Evolutionary conservation across 352 stramenopile genomes (phyloP), one percentile per base, ranked within the genome.

Genomic region (Phytophthora ohioensis): DNA sequence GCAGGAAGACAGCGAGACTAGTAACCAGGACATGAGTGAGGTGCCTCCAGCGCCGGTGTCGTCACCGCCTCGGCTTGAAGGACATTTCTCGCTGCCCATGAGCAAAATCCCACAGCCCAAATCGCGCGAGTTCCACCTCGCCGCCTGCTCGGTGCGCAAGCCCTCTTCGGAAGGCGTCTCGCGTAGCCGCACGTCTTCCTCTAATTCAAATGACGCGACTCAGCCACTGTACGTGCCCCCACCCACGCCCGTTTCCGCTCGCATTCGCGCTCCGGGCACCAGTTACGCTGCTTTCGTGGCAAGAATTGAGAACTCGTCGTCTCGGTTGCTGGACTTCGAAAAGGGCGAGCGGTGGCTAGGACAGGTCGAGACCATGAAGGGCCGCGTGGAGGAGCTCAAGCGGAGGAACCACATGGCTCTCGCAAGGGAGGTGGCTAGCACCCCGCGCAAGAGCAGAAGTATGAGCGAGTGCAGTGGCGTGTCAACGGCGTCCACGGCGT

Each of bases 101-200:
- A 79, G 68, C 59, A 76, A 71, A 42, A 74, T 79, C 30, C 72
- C 63, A 27, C 57, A 58, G 49, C 72, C 72, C n/a, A 79, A 79
- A 57, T 71, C 72, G 30, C 68, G 72, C 43, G 58, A 79, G 48
- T 64, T 63, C 31, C 57, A 76, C 57, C 57, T 67, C 9, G 52
- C 57, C 3, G 43, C 64, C 8, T 63, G 53, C 43, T 79, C 59
- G n/a, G 58, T 71, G 42, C 55, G 63, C 8, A 71, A 71, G 13
- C 13, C 39, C 17, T 35, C 21, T 2, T 31, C 13, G 11, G 49
- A 67, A 6, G 46, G 35, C 21, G 12, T 34, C 2, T 56, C 56
- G 1, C 57, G 62, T 12, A 59, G 15, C 27, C 67, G 51, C 15
- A 57, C 39, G 48, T 65, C 42, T 12, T 57, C 51, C 30, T 42